phyloP scores from a whole-genome alignment of 108 stramenopile species.

The Skeletonema marinoi region DNA sequence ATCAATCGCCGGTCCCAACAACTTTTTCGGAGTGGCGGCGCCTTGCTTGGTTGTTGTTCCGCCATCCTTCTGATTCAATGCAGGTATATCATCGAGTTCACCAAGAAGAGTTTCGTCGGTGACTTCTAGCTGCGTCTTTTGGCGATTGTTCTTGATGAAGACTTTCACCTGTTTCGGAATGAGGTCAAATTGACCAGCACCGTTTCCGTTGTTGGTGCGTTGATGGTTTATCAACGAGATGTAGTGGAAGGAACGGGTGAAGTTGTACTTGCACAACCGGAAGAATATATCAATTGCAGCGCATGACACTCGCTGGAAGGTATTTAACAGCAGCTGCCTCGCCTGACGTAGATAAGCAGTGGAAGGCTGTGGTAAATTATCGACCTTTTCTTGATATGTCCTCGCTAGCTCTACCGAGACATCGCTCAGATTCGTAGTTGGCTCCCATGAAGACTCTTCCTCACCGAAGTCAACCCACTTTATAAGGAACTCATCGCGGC shows the following conservation, averaged over 20 bases:
- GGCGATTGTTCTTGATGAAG: background rate
- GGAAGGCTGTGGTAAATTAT: background rate
- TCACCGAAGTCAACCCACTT: background rate
- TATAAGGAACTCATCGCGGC: background rate
- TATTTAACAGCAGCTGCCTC: conserved; percentile 7
- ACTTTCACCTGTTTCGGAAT: background rate
- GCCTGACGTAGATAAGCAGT: conserved; percentile 1
- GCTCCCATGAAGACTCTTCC: background rate
- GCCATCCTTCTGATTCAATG: conserved; percentile 1
- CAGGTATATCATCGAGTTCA: conserved; percentile 15
- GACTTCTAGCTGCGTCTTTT: background rate
- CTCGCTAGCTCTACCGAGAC: background rate
- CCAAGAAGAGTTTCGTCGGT: background rate
- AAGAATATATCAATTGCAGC: conserved; percentile 8
- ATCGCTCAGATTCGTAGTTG: background rate
- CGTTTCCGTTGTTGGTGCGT: background rate
- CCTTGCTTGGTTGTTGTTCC: background rate
- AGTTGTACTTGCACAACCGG: background rate
- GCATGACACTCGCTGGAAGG: conserved; percentile 4
- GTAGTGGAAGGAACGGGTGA: background rate
- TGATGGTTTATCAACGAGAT: background rate
- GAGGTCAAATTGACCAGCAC: background rate
- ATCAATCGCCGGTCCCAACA: conserved; percentile 1
- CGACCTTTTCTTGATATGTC: background rate
- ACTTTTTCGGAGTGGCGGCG: background rate